Base-by-base conservation (phyloP, 1,139 yeast genomes). In the Kazachstania sp. region DNA sequence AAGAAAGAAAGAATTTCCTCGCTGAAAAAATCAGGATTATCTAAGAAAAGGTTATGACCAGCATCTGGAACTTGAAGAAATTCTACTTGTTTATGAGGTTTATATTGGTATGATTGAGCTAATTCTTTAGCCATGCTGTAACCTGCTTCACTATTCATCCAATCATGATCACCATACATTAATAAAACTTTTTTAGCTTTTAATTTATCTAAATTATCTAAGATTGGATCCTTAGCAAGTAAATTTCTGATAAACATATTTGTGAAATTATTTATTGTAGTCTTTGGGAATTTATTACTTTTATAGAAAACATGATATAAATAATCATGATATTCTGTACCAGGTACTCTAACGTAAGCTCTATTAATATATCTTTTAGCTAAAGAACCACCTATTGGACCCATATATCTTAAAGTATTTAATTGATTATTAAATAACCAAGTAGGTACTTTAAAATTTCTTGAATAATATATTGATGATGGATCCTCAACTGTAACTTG, bases 81-180 rank as follows among this genome's bases (percentile, higher is more conserved):
- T 5, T 45, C 34, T 5, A 42, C 18, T n/a, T 23, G 15, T 12
- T 29, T 15, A 6, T 57, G 59, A 8, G 59, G 61, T 1, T 69
- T 67, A 2, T 53, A 51, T 28, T 58, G 47, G 32, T 47, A 43
- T 7, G 50, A 50, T 7, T 53, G 43, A 39, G 70, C 64, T 47
- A 80, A 63, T 36, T 64, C 54, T 28, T 71, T 42, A 79, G 78
- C 56, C 48, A 75, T 73, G 9, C 66, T 57, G 31, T 53, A 57
- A 0, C 95, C 96, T 0, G 94, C 92, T 44, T 74, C 77, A 2
- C 76, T 70, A 60, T 85, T 84, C 96, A 88, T 88, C 76, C 92
- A 88, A 62, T 88, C 97, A 54, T 72, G 78, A 54, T 83, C 81
- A 0, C 97, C 97, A 61, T 87, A 88, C 36, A 86, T 63, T 66